A percentile compares a stretch with the other conserved stretches of the same genome.
Evolutionary conservation across 2,329 filamentous ascomycete species (phyloP).

Genomic region (Cryphonectria naterciae): DNA sequence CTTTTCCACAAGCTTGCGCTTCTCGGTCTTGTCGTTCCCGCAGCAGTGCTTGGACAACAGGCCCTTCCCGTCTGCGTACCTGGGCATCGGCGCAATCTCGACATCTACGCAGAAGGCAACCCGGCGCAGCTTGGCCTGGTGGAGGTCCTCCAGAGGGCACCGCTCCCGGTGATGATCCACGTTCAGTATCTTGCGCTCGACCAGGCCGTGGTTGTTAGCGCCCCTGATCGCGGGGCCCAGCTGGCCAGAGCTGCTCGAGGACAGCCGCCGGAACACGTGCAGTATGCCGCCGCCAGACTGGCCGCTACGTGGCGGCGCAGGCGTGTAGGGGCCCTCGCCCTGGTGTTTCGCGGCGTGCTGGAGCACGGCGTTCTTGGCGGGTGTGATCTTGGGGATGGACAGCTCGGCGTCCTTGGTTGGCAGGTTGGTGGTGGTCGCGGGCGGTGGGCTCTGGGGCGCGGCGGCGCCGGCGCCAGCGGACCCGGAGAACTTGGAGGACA

Average conservation of each 20-base stretch:
- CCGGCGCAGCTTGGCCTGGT: constrained; percentile 78
- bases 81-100: constrained; percentile 88
- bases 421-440: constrained; percentile 38
- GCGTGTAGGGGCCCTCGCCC: constrained; percentile 71
- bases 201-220: constrained; percentile 65
- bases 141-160: constrained; percentile 78
- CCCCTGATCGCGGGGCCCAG: constrained; percentile 53
- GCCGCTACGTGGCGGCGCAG: constrained; percentile 67
- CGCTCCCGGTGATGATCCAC: constrained; percentile 79
- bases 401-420: constrained; percentile 47
- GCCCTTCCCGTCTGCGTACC: constrained; percentile 68
- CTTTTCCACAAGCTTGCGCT: constrained; percentile 68
- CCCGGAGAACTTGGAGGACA: constrained; percentile 89
- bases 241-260: constrained; percentile 57
- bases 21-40: constrained; percentile 59
- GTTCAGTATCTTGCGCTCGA: constrained; percentile 82
- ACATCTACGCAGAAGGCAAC: constrained; percentile 98
- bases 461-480: constrained; percentile 26
- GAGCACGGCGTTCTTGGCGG: constrained; percentile 62
- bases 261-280: constrained; percentile 80
- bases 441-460: constrained; percentile 36
- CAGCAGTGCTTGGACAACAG: constrained; percentile 48
- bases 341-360: constrained; percentile 58
- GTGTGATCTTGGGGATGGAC: constrained; percentile 52
- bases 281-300: constrained; percentile 72